Evolutionary conservation across 352 stramenopile genomes (phyloP), one percentile per base, ranked within the genome.

Genomic region (Pythium apleroticum): DNA sequence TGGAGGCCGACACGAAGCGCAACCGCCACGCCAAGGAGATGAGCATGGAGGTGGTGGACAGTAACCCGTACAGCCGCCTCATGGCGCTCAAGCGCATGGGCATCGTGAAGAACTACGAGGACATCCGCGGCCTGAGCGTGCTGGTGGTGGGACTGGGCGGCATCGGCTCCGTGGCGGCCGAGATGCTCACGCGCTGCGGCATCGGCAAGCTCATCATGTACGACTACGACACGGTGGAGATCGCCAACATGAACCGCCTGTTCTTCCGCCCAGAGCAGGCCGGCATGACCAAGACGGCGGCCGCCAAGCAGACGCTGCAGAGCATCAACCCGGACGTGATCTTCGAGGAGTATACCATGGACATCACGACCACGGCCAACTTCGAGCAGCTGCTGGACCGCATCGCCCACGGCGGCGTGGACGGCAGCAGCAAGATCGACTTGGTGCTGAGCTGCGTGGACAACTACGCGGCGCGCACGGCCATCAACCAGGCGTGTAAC

Each of bases 11-110:
- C 56, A 74, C 68, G 33, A 67, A 68, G 55, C 55, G 57, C 1
- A 59, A 69, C 5, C 68, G 57, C 10, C 72, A 72, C 41, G 48
- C 64, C 22, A 81, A 79, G 68, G 57, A 76, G 20, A 94, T 94
- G 85, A 89, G 80, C 63, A 84, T 77, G 64, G 83, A 93, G 63
- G 86, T 92, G 30, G 82, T 90, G 55, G 84, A 91, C 73, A 90
- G 77, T 65, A 96, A 97, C 69, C 89, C 87, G 41, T 97, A 97
- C 80, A 93, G 80, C 57, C 85, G 89, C 17, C 75, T 97, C 24
- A 93, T 97, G 86, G 89, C 89, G 45, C 80, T 97, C 56, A 91
- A 97, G 64, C 86, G 84, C 57, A 97, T 97, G 89, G 88, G 88
- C 17, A 90, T 97, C 58, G 88, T 97, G n/a, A 65, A 80, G 33